Conservation (phyloP, 805 yeast genomes). For the Candida morakotiae region DNA sequence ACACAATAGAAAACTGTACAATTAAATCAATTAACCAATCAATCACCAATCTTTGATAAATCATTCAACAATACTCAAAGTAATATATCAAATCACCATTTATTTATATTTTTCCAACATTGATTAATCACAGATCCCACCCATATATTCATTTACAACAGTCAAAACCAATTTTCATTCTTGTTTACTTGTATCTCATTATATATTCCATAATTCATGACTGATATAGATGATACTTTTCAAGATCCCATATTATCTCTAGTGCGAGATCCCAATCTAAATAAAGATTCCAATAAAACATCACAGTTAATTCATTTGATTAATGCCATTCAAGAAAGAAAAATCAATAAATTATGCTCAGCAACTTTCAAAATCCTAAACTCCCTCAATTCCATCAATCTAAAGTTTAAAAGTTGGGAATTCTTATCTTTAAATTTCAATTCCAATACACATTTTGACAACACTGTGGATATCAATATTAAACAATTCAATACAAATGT, state of each 20-base stretch:
- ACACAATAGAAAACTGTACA: too few species aligned
- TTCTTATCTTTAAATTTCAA: conserved; percentile 49
- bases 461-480: conserved; percentile 12
- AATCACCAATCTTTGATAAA: too few species aligned
- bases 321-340: conserved; percentile 37
- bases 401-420: conserved; percentile 50
- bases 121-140: too few species aligned
- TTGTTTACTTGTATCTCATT: too few species aligned
- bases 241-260: conserved; percentile 46
- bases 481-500: conserved; percentile 47
- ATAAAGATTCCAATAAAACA: conserved; percentile 37
- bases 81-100: too few species aligned
- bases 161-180: too few species aligned
- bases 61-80: too few species aligned
- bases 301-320: conserved; percentile 38
- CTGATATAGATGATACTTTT: conserved; percentile 23
- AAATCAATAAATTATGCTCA: conserved; percentile 46
- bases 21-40: too few species aligned
- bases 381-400: conserved; percentile 46
- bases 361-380: conserved; percentile 44
- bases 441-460: conserved; percentile 36
- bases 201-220: conserved; percentile 8
- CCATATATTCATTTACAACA: too few species aligned
- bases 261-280: conserved; percentile 47
- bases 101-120: too few species aligned